Evolutionary conservation across 2,329 filamentous ascomycete species (phyloP).

Genomic region (Penicillium sclerotigenum): DNA sequence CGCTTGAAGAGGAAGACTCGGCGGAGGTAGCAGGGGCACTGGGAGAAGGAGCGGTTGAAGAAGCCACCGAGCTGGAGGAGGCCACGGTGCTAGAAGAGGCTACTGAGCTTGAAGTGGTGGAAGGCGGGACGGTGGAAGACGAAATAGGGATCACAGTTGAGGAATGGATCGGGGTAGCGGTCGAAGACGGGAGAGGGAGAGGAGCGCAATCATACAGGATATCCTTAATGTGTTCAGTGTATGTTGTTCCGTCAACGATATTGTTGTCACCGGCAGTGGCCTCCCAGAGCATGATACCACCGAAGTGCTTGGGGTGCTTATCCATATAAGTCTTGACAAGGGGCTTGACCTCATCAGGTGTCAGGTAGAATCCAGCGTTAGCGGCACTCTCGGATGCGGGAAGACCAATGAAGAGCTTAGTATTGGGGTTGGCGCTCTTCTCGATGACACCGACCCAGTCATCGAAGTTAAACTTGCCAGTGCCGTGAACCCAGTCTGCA

Average conservation of each 20-base stretch:
- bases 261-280: conserved; percentile 51
- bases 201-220: conserved; percentile 35
- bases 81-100: background rate
- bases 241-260: conserved; percentile 43
- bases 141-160: conserved; percentile 3
- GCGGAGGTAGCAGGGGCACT: conserved; percentile 1
- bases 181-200: conserved; percentile 12
- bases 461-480: conserved; percentile 46
- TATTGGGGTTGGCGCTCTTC: conserved; percentile 38
- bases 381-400: conserved; percentile 35
- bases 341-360: conserved; percentile 44
- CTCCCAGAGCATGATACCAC: conserved; percentile 61
- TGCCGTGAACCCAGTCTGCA: conserved; percentile 38
- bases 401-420: conserved; percentile 56
- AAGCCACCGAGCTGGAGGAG: background rate
- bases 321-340: conserved; percentile 46
- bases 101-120: background rate
- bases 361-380: conserved; percentile 45
- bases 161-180: conserved; percentile 12
- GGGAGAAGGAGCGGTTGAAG: background rate
- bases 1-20: background rate
- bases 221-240: conserved; percentile 49
- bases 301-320: conserved; percentile 46
- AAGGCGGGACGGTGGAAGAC: background rate
- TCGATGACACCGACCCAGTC: conserved; percentile 45